Base-by-base conservation (phyloP, 2,329 filamentous ascomycete genomes). In the Bipolaris bicolor region DNA sequence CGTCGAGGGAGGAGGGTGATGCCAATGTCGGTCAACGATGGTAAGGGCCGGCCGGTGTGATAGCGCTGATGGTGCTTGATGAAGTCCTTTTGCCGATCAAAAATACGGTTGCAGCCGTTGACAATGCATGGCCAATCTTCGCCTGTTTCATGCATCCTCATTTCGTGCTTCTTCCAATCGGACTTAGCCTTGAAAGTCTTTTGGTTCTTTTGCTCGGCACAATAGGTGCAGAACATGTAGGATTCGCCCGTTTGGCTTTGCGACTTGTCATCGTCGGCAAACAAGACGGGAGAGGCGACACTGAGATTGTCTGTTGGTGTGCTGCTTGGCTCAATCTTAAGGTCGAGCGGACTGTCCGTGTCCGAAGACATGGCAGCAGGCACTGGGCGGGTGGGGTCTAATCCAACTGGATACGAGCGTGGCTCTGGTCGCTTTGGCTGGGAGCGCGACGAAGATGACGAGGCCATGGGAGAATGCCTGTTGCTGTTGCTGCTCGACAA, bases 91-190 rank as follows among this genome's bases (percentile, higher is more conserved):
- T 76, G 72, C 10, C 73, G 69, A 51, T 76, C 73, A 46, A 75
- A 76, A 24, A 75, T 72, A 40, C 70, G 67, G 49, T 63, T 71
- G 50, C 74, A 77, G 11, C 71, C 72, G 44, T 67, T 63, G 10
- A 73, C 70, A 2, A 72, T 65, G 43, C 74, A 77, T 0, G 67
- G 70, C 74, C 74, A 77, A 40, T 76, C 71, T 52, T 77, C 70
- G 7, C 73, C 73, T n/a, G 73, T 76, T 58, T 77, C 73, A 45
- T 77, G 74, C 69, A 76, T 74, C 34, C 72, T 67, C 66, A 72
- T 75, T 49, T 77, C 74, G 22, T 77, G 74, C 51, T 76, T 76
- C 56, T 76, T 76, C 74, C 74, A 77, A 46, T 77, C 74, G 1
- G 74, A 76, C 49, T 76, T 76, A 7, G 73, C 73, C 47, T 75